Evolutionary conservation across 2,329 filamentous ascomycete genomes (phyloP), one percentile per base, ranked within the genome.

Genomic region (Tympanopsis confertula): DNA sequence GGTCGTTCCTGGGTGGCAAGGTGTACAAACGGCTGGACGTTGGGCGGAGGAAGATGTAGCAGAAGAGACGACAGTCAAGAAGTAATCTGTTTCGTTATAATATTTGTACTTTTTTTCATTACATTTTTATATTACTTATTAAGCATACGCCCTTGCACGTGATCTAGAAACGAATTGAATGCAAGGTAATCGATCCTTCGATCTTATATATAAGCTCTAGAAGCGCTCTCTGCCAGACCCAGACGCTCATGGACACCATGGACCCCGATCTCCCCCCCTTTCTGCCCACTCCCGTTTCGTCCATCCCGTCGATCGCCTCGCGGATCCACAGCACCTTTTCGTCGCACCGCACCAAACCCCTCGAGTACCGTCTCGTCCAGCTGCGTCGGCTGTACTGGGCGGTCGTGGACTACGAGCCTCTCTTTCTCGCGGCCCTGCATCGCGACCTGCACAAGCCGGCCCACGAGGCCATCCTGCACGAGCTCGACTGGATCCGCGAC

Each of bases 331-430:
- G 68, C 37, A 77, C 80, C n/a, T 96, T 86, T 62, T 69, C 71
- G 48, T 72, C 83, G 14, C 79, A 87, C 57, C 83, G 81, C 62
- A 95, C 88, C 32, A 86, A 86, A 54, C 72, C 85, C 39, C 55
- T 95, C 42, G 73, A 85, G 51, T 96, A 82, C 65, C 79, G 91
- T 45, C 68, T 88, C 44, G 69, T 76, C 39, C 91, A 96, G 69
- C 76, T 98, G 43, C 82, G 88, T 49, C 89, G 87, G 70, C 78
- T 96, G 40, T 96, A 94, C 68, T 96, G 91, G 91, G 87, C 74
- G 5, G 58, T 95, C 47, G 78, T 78, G 46, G 89, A 96, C 66
- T 80, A 85, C 55, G 71, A 78, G 40, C 66, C 76, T 35, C 72
- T 81, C 48, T 69, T 96, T 43, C 55, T 76, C 46, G 82, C 86